A percentile compares a stretch with the other conserved stretches of the same genome.
Evolutionary conservation across 1,284 basidiomycete species (phyloP).

Genomic region (Lentinus polychrous): DNA sequence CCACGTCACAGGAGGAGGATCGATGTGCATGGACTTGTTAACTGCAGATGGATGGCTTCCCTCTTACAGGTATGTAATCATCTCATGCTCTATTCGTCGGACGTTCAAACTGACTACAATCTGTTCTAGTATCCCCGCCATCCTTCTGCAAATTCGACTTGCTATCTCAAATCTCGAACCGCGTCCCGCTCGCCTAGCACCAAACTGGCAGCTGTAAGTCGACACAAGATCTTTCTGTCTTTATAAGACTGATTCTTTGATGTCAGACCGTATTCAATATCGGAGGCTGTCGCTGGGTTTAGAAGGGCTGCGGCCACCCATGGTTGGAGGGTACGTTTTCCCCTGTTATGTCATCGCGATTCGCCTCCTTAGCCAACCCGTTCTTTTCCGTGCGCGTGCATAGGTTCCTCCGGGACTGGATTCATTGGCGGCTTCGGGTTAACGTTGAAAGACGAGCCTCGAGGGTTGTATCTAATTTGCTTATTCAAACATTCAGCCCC

Average conservation of each 20-base stretch:
- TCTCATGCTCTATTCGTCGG: not conserved
- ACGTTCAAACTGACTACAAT: not conserved
- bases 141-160: slow-evolving; percentile 56
- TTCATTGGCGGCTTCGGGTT: not conserved
- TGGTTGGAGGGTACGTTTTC: slow-evolving; percentile 43
- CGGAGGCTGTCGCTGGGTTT: slow-evolving; percentile 49
- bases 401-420: not conserved
- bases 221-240: too few species aligned
- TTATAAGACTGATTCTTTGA: slow-evolving; percentile 17
- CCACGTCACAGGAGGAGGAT: slow-evolving; percentile 57
- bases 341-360: too few species aligned
- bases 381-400: not conserved
- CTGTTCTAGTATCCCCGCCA: slow-evolving; percentile 42
- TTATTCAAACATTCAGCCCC: too few species aligned
- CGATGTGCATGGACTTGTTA: slow-evolving; percentile 63
- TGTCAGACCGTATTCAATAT: slow-evolving; percentile 38
- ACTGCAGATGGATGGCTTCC: slow-evolving; percentile 63
- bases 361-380: not conserved
- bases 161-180: slow-evolving; percentile 56
- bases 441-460: too few species aligned
- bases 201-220: slow-evolving; percentile 31
- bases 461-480: too few species aligned
- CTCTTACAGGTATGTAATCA: slow-evolving; percentile 43
- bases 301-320: slow-evolving; percentile 51
- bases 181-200: slow-evolving; percentile 44